These are phyloP conservation scores for Monilinia aucupariae DNA, from an alignment of 2,329 filamentous ascomycete genomes.

Conservation along the genomic window DNA sequence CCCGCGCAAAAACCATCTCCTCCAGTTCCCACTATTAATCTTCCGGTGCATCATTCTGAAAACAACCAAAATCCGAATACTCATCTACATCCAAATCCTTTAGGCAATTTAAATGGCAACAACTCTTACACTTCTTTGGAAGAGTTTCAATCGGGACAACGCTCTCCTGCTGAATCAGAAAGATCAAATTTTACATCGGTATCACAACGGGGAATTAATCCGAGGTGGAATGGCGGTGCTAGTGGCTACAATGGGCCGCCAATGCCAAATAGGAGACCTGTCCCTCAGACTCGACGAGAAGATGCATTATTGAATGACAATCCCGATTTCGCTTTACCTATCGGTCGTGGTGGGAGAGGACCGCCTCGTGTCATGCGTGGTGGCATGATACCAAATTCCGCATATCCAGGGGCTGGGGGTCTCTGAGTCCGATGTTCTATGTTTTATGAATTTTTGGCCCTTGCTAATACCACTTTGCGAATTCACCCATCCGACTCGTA, in stretches of 20 bases:
- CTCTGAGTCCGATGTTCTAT: slow-evolving; percentile 20
- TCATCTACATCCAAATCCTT: slow-evolving; percentile 30
- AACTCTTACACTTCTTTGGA: slow-evolving; percentile 57
- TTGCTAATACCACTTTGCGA: slow-evolving; percentile 18
- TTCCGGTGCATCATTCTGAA: slow-evolving; percentile 24
- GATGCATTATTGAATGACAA: slow-evolving; percentile 74
- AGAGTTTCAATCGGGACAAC: slow-evolving; percentile 54
- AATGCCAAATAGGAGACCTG: slow-evolving; percentile 27
- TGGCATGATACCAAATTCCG: slow-evolving; percentile 47
- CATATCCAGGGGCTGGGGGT: slow-evolving; percentile 42
- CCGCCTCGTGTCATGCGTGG: slow-evolving; percentile 21
- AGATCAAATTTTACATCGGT: slow-evolving; percentile 84
- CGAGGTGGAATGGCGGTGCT: slow-evolving; percentile 61
- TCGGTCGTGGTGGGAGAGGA: slow-evolving; percentile 29
- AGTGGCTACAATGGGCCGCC: slow-evolving; percentile 36
- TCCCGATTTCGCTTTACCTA: slow-evolving; percentile 76
- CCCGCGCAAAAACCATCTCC: slow-evolving; percentile 21
- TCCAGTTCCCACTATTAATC: slow-evolving; percentile 35
- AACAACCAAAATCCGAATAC: slow-evolving; percentile 22
- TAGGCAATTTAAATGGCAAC: slow-evolving; percentile 31
- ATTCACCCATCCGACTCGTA: slow-evolving; percentile 20
- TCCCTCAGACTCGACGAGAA: slow-evolving; percentile 45
- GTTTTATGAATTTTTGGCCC: slow-evolving; percentile 20
- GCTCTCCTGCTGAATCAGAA: slow-evolving; percentile 73
- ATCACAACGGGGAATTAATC: slow-evolving; percentile 82